Evolutionary conservation across 1,284 basidiomycete genomes (phyloP).

Genomic region (Ceratobasidium theobromae): DNA sequence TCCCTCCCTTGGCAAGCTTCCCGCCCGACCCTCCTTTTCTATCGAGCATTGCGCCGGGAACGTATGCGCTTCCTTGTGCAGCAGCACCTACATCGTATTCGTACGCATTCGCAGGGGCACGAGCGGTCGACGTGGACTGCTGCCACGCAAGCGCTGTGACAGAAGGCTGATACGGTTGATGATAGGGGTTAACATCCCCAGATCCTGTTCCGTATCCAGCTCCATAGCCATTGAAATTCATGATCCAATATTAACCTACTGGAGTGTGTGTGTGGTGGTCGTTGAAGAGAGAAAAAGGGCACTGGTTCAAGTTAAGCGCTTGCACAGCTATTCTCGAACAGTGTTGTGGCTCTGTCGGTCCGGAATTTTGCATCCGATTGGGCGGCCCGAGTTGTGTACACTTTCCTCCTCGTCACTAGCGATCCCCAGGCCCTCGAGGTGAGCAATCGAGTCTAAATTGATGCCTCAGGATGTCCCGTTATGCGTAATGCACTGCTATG

Average conservation of each 20-base stretch:
- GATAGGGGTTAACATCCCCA: constrained; percentile 50
- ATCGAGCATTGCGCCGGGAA: constrained; percentile 83
- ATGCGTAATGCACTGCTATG: constrained; percentile 2
- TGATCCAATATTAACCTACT: neutral
- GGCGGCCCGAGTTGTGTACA: neutral
- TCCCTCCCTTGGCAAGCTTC: constrained; percentile 85
- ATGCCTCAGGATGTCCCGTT: neutral
- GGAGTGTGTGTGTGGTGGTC: too few species aligned
- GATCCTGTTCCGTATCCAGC: neutral
- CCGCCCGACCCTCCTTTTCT: constrained; percentile 81
- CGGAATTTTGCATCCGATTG: constrained; percentile 1
- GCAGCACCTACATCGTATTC: constrained; percentile 86
- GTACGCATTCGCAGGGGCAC: constrained; percentile 82
- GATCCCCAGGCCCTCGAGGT: constrained; percentile 53
- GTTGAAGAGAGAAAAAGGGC: neutral
- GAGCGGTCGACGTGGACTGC: constrained; percentile 60
- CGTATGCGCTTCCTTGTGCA: constrained; percentile 84
- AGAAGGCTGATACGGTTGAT: constrained; percentile 46
- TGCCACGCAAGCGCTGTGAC: constrained; percentile 52
- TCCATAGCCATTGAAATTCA: constrained; percentile 13
- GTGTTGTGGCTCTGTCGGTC: neutral
- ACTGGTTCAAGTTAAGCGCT: too few species aligned
- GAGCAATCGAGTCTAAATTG: constrained; percentile 40
- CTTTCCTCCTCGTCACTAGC: constrained; percentile 6
- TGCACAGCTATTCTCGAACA: too few species aligned